Percentiles rank a stretch among this genome's conserved stretches.
Evolutionary conservation across 108 stramenopile species (phyloP).

Genomic region (Cyclotella cryptica): DNA sequence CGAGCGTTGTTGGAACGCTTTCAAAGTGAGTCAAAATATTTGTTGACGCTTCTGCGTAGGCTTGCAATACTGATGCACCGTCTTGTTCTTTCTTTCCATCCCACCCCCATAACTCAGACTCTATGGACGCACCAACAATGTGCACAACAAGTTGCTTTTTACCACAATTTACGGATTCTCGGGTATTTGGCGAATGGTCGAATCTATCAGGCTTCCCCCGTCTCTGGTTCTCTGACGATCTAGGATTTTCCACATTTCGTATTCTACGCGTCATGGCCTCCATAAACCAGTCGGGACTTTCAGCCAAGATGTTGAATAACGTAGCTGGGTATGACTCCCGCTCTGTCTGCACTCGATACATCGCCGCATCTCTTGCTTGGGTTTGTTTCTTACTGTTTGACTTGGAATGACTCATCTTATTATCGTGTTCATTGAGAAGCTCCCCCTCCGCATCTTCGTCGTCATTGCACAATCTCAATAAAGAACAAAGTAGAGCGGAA

Average conservation of each 20-base stretch:
- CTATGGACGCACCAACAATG: conserved; percentile 79
- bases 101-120: conserved; percentile 85
- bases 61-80: conserved; percentile 43
- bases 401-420: conserved; percentile 1
- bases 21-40: conserved; percentile 57
- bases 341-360: conserved; percentile 80
- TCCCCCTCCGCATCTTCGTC: conserved; percentile 77
- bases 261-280: conserved; percentile 37
- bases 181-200: not conserved
- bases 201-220: conserved; percentile 34
- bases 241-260: conserved; percentile 17
- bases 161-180: not conserved
- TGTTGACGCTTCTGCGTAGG: conserved; percentile 84
- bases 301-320: conserved; percentile 74
- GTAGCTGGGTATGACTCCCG: conserved; percentile 90
- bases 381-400: conserved; percentile 1
- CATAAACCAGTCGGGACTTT: conserved; percentile 57
- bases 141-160: conserved; percentile 66
- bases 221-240: conserved; percentile 25
- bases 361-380: conserved; percentile 57
- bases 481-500: conserved; percentile 76
- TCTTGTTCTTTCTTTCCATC: conserved; percentile 24
- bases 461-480: conserved; percentile 71
- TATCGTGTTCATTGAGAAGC: conserved; percentile 15
- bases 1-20: conserved; percentile 34